phyloP scores from a whole-genome alignment of 2,329 filamentous ascomycete species.

The Sclerotinia spermophila region DNA sequence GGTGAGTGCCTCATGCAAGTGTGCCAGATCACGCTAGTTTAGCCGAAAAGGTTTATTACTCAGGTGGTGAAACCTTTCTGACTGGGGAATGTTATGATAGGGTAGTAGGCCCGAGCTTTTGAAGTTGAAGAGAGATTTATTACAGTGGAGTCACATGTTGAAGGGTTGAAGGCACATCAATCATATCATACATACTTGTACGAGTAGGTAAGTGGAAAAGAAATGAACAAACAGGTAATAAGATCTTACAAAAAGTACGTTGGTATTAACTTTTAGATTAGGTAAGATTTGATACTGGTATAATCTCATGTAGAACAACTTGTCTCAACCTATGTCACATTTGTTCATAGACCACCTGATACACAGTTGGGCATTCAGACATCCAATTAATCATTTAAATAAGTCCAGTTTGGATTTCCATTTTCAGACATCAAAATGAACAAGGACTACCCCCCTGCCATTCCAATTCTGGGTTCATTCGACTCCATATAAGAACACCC shows the following conservation, averaged over 20 bases:
- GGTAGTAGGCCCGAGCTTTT: slow-evolving; percentile 6
- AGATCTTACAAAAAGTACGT: too few species aligned
- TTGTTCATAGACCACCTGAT: neutral
- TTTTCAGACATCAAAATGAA: neutral
- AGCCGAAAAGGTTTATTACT: slow-evolving; percentile 14
- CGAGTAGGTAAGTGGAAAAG: too few species aligned
- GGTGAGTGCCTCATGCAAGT: slow-evolving; percentile 13
- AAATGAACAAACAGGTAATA: too few species aligned
- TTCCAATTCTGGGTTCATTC: neutral
- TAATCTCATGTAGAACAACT: neutral
- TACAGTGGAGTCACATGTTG: neutral
- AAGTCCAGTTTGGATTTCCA: neutral
- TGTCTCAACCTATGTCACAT: too few species aligned
- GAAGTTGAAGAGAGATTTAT: neutral
- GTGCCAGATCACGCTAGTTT: slow-evolving; percentile 13
- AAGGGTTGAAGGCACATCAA: too few species aligned
- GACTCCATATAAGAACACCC: slow-evolving; percentile 4
- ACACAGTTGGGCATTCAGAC: neutral
- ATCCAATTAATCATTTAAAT: neutral
- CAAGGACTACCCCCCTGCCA: slow-evolving; percentile 1
- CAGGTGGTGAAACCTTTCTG: slow-evolving; percentile 12
- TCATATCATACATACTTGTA: too few species aligned
- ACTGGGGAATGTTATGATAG: neutral
- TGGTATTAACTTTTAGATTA: neutral
- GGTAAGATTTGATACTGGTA: neutral